Percentiles rank a stretch among this genome's conserved stretches.
Evolutionary conservation across 2,329 filamentous ascomycete species (phyloP).

Genomic region (Allantophomopsis cytisporea): DNA sequence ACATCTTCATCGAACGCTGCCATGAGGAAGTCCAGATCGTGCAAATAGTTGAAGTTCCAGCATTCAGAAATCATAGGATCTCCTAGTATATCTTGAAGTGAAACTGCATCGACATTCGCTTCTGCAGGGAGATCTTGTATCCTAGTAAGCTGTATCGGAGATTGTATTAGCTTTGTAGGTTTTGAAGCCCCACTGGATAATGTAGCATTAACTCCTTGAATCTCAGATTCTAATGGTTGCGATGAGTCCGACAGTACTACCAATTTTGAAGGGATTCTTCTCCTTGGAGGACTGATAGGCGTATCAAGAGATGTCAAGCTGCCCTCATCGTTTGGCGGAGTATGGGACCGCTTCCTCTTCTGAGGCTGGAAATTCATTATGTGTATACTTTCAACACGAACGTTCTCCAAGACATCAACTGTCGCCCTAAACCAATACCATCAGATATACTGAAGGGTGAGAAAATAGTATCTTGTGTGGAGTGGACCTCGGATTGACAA

Average conservation of each 20-base stretch:
- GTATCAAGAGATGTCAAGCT: too few relatives aligned
- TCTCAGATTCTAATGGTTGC: not conserved
- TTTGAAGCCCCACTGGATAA: too few relatives aligned
- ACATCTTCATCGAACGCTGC: conserved; percentile 38
- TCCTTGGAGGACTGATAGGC: too few relatives aligned
- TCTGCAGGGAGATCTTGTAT: conserved; percentile 35
- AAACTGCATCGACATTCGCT: conserved; percentile 41
- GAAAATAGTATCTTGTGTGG: too few relatives aligned
- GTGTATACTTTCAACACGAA: too few relatives aligned
- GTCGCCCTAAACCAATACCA: too few relatives aligned
- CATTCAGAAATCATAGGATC: conserved; percentile 41
- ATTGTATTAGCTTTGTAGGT: conserved; percentile 17
- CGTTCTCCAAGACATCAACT: too few relatives aligned
- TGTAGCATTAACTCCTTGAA: not conserved
- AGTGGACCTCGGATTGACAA: too few relatives aligned
- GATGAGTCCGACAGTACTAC: not conserved
- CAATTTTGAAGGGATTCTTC: not conserved
- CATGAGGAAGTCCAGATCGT: conserved; percentile 47
- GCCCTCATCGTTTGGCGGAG: too few relatives aligned
- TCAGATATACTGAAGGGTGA: too few relatives aligned
- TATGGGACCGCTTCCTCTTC: too few relatives aligned
- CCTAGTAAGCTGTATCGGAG: conserved; percentile 44
- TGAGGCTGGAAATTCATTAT: too few relatives aligned
- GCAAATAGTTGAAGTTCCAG: conserved; percentile 42
- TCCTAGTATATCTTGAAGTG: conserved; percentile 41